Base-by-base conservation (phyloP, 2,329 filamentous ascomycete genomes). In the Nannizzia gypsea region DNA sequence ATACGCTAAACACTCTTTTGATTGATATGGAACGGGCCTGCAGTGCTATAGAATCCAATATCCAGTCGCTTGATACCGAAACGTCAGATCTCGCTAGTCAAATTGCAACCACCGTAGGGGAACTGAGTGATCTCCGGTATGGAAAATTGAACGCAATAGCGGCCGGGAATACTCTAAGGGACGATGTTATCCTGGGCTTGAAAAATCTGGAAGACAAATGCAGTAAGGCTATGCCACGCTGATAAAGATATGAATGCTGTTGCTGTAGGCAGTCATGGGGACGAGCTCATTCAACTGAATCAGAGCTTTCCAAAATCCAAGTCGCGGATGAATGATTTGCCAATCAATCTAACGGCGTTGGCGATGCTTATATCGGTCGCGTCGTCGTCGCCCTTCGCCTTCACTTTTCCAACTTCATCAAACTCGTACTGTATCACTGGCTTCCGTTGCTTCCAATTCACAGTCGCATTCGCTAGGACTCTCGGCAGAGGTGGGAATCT, bases 71-170 rank as follows among this genome's bases (percentile, higher is more conserved):
- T 3, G 82, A 89, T 65, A 76, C 80, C 36, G 86, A 92, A 65
- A 83, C 87, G 58, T 77, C 78, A 0, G 70, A 71, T 1, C 74
- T 90, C 2, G 72, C 87, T 4, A 76, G 80, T 3, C 81, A 83
- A 9, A 80, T 93, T 57, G 80, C 80, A 64, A 79, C 83, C 60
- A 85, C 81, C 0, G 81, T 93, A 15, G 86, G 86, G 34, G 83
- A 82, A 55, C 76, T 96, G 70, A 95, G 89, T 71, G 89, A 95
- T 72, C 78, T 95, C 59, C 84, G 88, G 52, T 92, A 93, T 67
- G 90, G 90, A 40, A 85, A 84, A 59, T 81, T 93, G 61, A 72
- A 74, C 42, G 74, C 74, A 24, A 70, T 75, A 24, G 74, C 72
- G 9, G 79, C 82, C 38, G 87, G 88, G 63, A 72, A 78, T 22